Evolutionary conservation across 1,139 yeast species (phyloP).

Genomic region (Kodamaea sp.): DNA sequence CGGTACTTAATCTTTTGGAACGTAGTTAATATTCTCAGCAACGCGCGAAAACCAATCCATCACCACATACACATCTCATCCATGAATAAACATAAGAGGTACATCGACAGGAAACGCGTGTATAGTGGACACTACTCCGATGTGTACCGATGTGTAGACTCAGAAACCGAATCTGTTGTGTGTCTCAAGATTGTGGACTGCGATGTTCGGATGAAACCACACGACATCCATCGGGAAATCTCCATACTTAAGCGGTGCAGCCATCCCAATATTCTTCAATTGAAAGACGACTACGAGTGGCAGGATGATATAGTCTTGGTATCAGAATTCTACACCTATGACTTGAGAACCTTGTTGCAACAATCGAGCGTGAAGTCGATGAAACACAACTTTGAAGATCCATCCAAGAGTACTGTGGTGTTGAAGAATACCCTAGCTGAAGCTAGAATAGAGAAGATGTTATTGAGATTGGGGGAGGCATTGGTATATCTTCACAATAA

Average conservation of each 20-base stretch:
- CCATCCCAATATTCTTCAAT: conserved; percentile 24
- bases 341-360: conserved; percentile 28
- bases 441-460: conserved; percentile 3
- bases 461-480: conserved; percentile 46
- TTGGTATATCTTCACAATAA: conserved; percentile 51
- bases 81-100: conserved; percentile 14
- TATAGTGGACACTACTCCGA: conserved; percentile 42
- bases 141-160: conserved; percentile 29
- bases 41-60: too few relatives aligned
- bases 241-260: conserved; percentile 24
- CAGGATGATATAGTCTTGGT: conserved; percentile 40
- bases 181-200: conserved; percentile 44
- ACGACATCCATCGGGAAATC: conserved; percentile 38
- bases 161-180: conserved; percentile 15
- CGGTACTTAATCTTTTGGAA: too few relatives aligned
- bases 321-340: conserved; percentile 32
- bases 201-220: conserved; percentile 42
- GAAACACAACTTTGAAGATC: conserved; percentile 22
- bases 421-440: conserved; percentile 10
- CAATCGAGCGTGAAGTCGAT: conserved; percentile 18
- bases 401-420: conserved; percentile 15
- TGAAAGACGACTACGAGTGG: conserved; percentile 23
- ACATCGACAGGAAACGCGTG: conserved; percentile 23
- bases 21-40: too few relatives aligned
- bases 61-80: too few relatives aligned